Conservation (phyloP, 1,139 yeast species). For the Candida smagusa region DNA sequence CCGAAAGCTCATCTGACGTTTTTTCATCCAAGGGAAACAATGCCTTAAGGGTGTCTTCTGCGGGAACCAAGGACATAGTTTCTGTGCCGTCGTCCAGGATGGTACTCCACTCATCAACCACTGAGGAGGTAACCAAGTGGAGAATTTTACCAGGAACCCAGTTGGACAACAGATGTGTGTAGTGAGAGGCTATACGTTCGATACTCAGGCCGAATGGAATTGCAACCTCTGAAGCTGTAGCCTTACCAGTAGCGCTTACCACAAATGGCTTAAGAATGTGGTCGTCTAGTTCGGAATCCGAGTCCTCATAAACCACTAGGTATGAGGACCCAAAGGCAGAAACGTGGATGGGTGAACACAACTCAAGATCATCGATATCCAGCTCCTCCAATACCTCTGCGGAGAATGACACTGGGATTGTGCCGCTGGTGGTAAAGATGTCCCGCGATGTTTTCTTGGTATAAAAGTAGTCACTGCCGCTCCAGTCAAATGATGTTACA, state of each 20-base stretch:
- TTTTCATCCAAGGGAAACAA: slow-evolving; percentile 66
- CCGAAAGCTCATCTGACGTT: slow-evolving; percentile 63
- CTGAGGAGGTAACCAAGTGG: slow-evolving; percentile 53
- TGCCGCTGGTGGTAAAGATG: slow-evolving; percentile 4
- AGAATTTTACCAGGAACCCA: slow-evolving; percentile 37
- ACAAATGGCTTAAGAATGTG: slow-evolving; percentile 19
- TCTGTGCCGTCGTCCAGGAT: slow-evolving; percentile 20
- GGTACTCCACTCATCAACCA: slow-evolving; percentile 42
- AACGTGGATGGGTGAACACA: slow-evolving; percentile 7
- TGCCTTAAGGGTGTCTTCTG: slow-evolving; percentile 70
- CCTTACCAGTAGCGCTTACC: slow-evolving; percentile 10
- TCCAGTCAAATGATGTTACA: slow-evolving; percentile 2
- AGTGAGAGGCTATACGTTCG: slow-evolving; percentile 48
- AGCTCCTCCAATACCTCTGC: slow-evolving; percentile 5
- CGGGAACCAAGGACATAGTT: slow-evolving; percentile 28
- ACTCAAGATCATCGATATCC: slow-evolving; percentile 5
- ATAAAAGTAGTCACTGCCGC: background rate
- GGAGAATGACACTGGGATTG: slow-evolving; percentile 1
- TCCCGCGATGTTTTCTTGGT: slow-evolving; percentile 2
- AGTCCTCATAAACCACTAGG: slow-evolving; percentile 22
- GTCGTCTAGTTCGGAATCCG: slow-evolving; percentile 20
- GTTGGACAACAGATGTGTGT: slow-evolving; percentile 35
- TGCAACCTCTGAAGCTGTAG: slow-evolving; percentile 40
- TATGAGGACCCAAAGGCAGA: slow-evolving; percentile 10
- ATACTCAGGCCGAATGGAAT: slow-evolving; percentile 54